Conservation (phyloP, 139 green algal genomes). For the Chlamydomonas asymmetrica region DNA sequence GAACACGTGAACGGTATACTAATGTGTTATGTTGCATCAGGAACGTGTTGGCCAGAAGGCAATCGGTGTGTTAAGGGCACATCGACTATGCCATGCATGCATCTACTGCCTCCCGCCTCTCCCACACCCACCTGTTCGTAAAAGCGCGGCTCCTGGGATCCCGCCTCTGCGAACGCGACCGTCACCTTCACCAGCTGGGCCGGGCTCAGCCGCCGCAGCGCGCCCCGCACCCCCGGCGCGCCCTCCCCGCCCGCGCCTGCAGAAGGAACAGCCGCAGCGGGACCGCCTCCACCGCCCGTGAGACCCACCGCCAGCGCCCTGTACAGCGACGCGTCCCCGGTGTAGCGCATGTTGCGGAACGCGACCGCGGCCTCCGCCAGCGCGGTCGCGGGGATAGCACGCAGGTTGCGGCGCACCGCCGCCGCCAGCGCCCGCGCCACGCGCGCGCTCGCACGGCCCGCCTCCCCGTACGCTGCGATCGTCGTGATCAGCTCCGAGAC, state of each 20-base stretch:
- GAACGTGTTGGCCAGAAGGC: too few relatives aligned
- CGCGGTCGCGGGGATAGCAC: not conserved
- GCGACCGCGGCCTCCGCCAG: constrained; percentile 8
- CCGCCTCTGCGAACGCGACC: not conserved
- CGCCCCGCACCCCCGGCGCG: not conserved
- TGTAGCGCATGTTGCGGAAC: not conserved
- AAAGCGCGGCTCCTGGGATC: not conserved
- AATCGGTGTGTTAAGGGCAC: too few relatives aligned
- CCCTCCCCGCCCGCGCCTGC: constrained; percentile 4
- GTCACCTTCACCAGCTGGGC: not conserved
- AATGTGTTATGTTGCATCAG: too few relatives aligned
- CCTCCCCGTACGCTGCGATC: not conserved
- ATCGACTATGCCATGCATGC: too few relatives aligned
- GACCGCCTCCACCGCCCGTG: not conserved
- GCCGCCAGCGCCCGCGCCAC: constrained; percentile 10
- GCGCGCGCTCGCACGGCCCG: not conserved
- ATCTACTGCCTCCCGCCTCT: too few relatives aligned
- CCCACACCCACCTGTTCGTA: too few relatives aligned
- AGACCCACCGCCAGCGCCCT: constrained; percentile 1
- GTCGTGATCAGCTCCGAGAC: constrained; percentile 5
- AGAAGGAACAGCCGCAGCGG: constrained; percentile 5
- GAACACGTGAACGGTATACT: too few relatives aligned
- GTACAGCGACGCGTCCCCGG: constrained; percentile 8
- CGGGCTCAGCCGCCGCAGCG: not conserved
- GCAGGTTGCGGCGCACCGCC: constrained; percentile 4